Evolutionary conservation across 768 basidiomycete species (phyloP), one percentile per base, ranked within the genome.

Genomic region (Podaxis sp.): DNA sequence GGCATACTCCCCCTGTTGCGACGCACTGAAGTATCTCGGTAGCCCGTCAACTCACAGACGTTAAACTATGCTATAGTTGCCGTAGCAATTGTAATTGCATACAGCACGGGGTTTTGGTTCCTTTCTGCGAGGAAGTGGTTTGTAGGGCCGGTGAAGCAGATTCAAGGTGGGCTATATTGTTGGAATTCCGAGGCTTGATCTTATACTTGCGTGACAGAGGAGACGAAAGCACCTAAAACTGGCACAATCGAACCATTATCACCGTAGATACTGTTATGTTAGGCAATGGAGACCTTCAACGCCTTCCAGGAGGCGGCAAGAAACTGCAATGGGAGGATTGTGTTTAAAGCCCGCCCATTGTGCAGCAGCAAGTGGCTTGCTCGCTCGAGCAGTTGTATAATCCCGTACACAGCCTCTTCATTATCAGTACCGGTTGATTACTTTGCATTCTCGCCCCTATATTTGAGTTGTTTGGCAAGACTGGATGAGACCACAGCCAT

Each of bases 51-150:
- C 66, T 82, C 84, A 0, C 84, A 90, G 69, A 90, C 90, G 1
- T 76, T 92, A 64, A 92, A 91, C 71, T 93, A 92, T 69, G 74
- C 90, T 0, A 80, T 87, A 46, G 90, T 92, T 8, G 91, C 90
- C 2, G 88, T 92, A 24, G 89, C 87, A 0, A 89, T 91, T 65
- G 87, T 93, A 15, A 69, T 89, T 3, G 61, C 74, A 1, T 90
- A 90, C 71, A 81, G 84, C 60, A 69, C 88, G n/a, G 83, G 83
- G 0, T 87, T 87, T 68, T 92, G 90, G 90, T 51, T 88, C 3
- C 17, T 89, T 59, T 88, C 85, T 68, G 90, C 90, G 9, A 76
- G 88, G 56, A 87, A 82, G 68, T 90, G 87, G 87, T 93, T 90
- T 70, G 79, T 74, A 1, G 90, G 90, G 0, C 90, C 90, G 4